These are phyloP conservation scores for Entophlyctis luteolus DNA, from an alignment of 192 early-diverging fungal species.

Conservation along the genomic window DNA sequence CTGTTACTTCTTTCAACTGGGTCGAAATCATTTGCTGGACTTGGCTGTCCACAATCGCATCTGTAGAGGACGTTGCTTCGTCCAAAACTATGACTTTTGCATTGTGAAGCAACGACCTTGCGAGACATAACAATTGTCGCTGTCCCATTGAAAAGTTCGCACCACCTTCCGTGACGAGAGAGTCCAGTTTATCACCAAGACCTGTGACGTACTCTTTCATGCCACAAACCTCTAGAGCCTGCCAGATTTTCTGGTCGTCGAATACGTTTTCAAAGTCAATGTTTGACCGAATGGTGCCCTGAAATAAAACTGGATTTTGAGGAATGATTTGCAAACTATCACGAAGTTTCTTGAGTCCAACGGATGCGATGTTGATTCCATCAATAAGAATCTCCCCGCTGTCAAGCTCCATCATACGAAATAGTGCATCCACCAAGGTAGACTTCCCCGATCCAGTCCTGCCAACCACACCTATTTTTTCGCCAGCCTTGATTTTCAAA, in stretches of 20 bases:
- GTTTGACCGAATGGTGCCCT: slow-evolving; percentile 56
- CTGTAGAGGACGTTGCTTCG: slow-evolving; percentile 50
- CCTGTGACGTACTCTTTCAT: slow-evolving; percentile 40
- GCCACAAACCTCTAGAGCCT: slow-evolving; percentile 36
- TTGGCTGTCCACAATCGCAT: slow-evolving; percentile 66
- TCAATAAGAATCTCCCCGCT: slow-evolving; percentile 68
- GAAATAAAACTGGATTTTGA: slow-evolving; percentile 54
- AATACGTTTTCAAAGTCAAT: slow-evolving; percentile 57
- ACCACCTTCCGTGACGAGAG: slow-evolving; percentile 36
- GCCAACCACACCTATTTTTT: slow-evolving; percentile 43
- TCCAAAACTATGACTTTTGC: slow-evolving; percentile 50
- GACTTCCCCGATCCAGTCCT: slow-evolving; percentile 53
- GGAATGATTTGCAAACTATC: slow-evolving; percentile 50
- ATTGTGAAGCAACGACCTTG: slow-evolving; percentile 37
- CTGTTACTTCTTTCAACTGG: slow-evolving; percentile 47
- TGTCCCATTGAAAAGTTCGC: slow-evolving; percentile 48
- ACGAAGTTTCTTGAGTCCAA: slow-evolving; percentile 44
- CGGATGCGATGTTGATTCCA: slow-evolving; percentile 49
- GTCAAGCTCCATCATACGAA: slow-evolving; percentile 40
- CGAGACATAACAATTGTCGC: slow-evolving; percentile 50
- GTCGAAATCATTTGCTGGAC: slow-evolving; percentile 57
- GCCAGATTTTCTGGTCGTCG: slow-evolving; percentile 69
- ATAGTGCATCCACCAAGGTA: slow-evolving; percentile 37
- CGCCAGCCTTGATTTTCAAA: slow-evolving; percentile 23
- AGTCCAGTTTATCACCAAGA: slow-evolving; percentile 30